phyloP scores from a whole-genome alignment of 192 early-diverging fungal species.

The Tieghemiomyces parasiticus region DNA sequence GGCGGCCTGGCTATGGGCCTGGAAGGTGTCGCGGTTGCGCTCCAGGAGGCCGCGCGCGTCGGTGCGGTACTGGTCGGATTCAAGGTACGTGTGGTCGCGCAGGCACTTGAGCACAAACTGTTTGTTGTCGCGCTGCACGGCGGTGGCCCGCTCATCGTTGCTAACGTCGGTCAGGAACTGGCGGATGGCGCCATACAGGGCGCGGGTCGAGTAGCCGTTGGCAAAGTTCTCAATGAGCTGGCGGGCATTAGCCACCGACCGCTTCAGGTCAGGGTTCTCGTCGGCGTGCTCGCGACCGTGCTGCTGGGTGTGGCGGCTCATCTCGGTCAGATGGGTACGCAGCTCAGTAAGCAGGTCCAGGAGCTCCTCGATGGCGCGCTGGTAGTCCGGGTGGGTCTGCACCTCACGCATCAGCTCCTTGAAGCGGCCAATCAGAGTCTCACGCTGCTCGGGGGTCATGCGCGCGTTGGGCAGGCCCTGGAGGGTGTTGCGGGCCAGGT shows the following conservation, averaged over 20 bases:
- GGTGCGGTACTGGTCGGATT: conserved; percentile 14
- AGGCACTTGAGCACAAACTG: conserved; percentile 21
- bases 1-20: conserved; percentile 17
- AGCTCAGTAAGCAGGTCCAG: neutral
- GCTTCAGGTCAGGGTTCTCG: neutral
- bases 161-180: conserved; percentile 19
- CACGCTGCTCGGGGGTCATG: neutral
- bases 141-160: conserved; percentile 21
- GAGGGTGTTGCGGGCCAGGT: too few species aligned
- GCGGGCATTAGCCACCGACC: conserved; percentile 24
- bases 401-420: neutral
- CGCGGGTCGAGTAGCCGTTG: conserved; percentile 26
- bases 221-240: conserved; percentile 37
- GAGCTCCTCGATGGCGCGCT: neutral
- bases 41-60: conserved; percentile 21
- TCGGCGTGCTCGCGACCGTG: neutral
- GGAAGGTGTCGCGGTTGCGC: conserved; percentile 16
- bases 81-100: conserved; percentile 21
- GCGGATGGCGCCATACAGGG: conserved; percentile 19
- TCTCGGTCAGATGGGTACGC: neutral
- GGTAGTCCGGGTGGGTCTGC: conserved; percentile 2
- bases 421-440: neutral
- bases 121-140: conserved; percentile 17
- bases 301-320: too few species aligned
- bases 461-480: neutral